These are phyloP conservation scores for Pyrenopolyporus hunteri DNA, from an alignment of 495 filamentous ascomycete species.

Conservation along the genomic window DNA sequence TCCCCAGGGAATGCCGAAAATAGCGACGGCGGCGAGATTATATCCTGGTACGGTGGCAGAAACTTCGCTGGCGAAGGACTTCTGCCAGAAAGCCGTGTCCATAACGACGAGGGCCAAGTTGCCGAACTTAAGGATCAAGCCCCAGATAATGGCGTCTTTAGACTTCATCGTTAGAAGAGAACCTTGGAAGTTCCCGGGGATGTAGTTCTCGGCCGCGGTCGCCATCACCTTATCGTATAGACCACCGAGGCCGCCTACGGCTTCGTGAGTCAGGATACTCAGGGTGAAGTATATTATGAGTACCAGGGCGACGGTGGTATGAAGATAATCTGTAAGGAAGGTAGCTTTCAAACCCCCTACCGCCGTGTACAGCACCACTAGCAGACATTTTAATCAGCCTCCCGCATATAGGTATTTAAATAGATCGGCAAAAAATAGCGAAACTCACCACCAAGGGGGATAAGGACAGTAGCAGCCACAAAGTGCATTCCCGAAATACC, in stretches of 20 bases:
- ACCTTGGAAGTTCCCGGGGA: constrained; percentile 54
- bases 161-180: constrained; percentile 59
- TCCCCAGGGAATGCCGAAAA: constrained; percentile 90
- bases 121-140: constrained; percentile 54
- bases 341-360: constrained; percentile 44
- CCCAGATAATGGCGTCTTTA: constrained; percentile 58
- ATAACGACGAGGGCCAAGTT: constrained; percentile 59
- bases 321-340: constrained; percentile 53
- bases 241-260: constrained; percentile 69
- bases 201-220: constrained; percentile 69
- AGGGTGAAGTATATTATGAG: constrained; percentile 85
- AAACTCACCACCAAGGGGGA: constrained; percentile 53
- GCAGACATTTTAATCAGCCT: constrained; percentile 55
- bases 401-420: constrained; percentile 52
- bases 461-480: constrained; percentile 66
- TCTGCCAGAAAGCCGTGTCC: constrained; percentile 62
- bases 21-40: constrained; percentile 77
- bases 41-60: constrained; percentile 78
- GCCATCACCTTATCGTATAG: constrained; percentile 88
- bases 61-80: constrained; percentile 55
- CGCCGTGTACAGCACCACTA: constrained; percentile 74
- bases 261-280: constrained; percentile 73
- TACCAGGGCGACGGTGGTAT: constrained; percentile 77
- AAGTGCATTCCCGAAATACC: constrained; percentile 77
- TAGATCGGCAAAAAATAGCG: constrained; percentile 22